Evolutionary conservation across 768 basidiomycete genomes (phyloP).

Genomic region (Crassisporium funariophilum): DNA sequence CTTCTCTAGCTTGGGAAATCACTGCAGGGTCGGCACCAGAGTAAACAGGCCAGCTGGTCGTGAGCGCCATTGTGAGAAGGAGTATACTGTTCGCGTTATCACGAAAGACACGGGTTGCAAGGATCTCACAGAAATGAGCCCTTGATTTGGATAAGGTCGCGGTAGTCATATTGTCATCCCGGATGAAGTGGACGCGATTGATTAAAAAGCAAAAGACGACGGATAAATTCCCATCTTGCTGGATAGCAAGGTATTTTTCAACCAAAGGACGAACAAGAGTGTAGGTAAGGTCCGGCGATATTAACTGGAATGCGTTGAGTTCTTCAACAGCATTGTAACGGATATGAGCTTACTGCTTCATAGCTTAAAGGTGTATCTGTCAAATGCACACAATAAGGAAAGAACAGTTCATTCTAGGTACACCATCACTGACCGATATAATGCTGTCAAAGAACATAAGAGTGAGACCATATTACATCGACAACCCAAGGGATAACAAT

Average conservation of each 20-base stretch:
- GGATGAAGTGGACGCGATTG: slow-evolving; percentile 83
- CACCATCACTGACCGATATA: slow-evolving; percentile 63
- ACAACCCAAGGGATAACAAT: too few species aligned
- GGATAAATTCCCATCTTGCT: slow-evolving; percentile 75
- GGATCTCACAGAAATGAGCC: slow-evolving; percentile 85
- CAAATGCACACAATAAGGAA: slow-evolving; percentile 4
- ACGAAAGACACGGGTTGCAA: slow-evolving; percentile 80
- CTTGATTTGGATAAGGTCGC: slow-evolving; percentile 71
- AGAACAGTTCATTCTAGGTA: neutral
- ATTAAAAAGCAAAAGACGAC: slow-evolving; percentile 87
- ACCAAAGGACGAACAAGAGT: slow-evolving; percentile 85
- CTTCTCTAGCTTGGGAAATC: slow-evolving; percentile 58
- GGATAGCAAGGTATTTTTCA: slow-evolving; percentile 80
- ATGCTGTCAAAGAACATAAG: slow-evolving; percentile 43
- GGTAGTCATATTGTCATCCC: slow-evolving; percentile 74
- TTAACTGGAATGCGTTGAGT: slow-evolving; percentile 52
- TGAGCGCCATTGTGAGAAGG: slow-evolving; percentile 67
- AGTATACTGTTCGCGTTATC: slow-evolving; percentile 70
- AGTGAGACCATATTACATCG: too few species aligned
- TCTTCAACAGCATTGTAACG: slow-evolving; percentile 3
- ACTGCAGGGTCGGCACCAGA: slow-evolving; percentile 67
- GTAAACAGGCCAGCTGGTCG: slow-evolving; percentile 82
- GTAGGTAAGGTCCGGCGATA: slow-evolving; percentile 87
- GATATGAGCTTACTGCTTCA: slow-evolving; percentile 67
- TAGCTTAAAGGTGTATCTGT: slow-evolving; percentile 83